These are phyloP conservation scores for Casuarina glauca DNA, from an alignment of 306 rosid species.

Conservation along the genomic window DNA sequence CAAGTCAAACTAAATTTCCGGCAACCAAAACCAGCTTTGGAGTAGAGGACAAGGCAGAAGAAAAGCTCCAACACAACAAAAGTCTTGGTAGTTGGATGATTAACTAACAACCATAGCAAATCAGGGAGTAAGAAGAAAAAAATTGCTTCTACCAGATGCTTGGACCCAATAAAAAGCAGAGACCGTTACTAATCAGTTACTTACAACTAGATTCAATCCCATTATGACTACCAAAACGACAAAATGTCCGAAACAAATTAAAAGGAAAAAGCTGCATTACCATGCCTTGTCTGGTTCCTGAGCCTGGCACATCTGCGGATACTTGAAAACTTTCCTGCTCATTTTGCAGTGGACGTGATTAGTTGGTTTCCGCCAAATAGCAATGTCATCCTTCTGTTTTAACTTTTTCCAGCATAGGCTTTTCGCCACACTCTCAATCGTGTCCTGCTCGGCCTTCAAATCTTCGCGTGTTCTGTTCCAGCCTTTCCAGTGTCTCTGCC, in stretches of 20 bases:
- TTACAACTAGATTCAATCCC: background rate
- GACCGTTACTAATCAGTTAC: slow-evolving; percentile 7
- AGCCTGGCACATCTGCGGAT: slow-evolving; percentile 59
- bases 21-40: slow-evolving; percentile 21
- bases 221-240: too few relatives aligned
- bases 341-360: slow-evolving; percentile 74
- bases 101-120: slow-evolving; percentile 11
- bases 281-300: slow-evolving; percentile 87
- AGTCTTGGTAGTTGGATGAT: slow-evolving; percentile 14
- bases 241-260: too few relatives aligned
- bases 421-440: slow-evolving; percentile 71
- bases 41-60: slow-evolving; percentile 30
- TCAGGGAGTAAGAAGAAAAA: background rate
- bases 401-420: slow-evolving; percentile 91
- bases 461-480: slow-evolving; percentile 77
- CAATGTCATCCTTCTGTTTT: slow-evolving; percentile 68
- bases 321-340: slow-evolving; percentile 61
- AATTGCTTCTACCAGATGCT: slow-evolving; percentile 12
- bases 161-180: background rate
- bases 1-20: background rate
- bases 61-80: slow-evolving; percentile 13
- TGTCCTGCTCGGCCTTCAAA: slow-evolving; percentile 64
- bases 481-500: slow-evolving; percentile 77
- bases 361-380: slow-evolving; percentile 91
- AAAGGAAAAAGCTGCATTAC: slow-evolving; percentile 36